Conservation (phyloP, 208 protist species). For the Herpetomonas tarakana region DNA sequence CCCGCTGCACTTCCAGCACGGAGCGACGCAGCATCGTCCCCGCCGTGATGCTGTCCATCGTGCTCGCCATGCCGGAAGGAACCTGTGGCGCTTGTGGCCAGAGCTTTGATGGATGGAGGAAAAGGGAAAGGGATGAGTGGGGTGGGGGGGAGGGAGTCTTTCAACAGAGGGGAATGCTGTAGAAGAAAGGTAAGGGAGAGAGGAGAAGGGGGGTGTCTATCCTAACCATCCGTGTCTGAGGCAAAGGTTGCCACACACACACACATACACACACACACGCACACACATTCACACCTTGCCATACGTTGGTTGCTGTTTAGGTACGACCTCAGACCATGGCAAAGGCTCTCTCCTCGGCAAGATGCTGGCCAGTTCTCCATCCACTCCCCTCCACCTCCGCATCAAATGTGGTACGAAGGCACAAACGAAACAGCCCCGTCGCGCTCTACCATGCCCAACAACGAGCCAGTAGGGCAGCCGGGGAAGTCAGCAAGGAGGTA, state of each 20-base stretch:
- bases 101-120: neutral
- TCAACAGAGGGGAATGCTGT: too few species aligned
- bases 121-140: neutral
- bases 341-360: too few species aligned
- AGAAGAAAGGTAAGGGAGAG: too few species aligned
- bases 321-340: too few species aligned
- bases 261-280: constrained; percentile 9
- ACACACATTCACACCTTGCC: neutral
- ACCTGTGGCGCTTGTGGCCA: neutral
- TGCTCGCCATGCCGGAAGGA: constrained; percentile 47
- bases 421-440: constrained; percentile 51
- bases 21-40: constrained; percentile 82
- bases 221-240: too few species aligned
- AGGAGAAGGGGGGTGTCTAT: too few species aligned
- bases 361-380: too few species aligned
- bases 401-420: constrained; percentile 68
- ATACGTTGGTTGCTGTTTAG: constrained; percentile 3
- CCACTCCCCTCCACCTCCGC: too few species aligned
- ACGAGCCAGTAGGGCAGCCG: constrained; percentile 53
- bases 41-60: constrained; percentile 89
- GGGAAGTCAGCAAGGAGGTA: constrained; percentile 39
- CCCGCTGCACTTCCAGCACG: constrained; percentile 83
- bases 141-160: too few species aligned
- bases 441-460: constrained; percentile 64
- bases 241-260: too few species aligned